Conservation (phyloP, 192 early-diverging fungal genomes). For the Allomyces javanicus region DNA sequence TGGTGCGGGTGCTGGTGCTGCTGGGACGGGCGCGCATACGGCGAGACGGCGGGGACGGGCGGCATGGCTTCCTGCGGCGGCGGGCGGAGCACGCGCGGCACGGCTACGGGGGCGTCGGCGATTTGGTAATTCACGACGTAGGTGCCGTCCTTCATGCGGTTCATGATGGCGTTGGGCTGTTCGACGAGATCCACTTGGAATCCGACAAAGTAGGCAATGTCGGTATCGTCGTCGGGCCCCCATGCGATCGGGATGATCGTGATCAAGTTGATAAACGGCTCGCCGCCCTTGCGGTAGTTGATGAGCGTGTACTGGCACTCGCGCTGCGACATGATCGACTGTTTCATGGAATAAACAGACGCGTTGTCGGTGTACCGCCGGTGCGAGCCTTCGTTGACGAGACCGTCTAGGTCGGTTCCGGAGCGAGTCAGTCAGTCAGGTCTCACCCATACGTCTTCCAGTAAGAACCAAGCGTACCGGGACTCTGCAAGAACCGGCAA, state of each 20-base stretch:
- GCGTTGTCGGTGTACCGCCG: conserved; percentile 34
- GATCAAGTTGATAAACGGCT: conserved; percentile 48
- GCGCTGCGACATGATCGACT: conserved; percentile 20
- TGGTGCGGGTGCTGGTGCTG: background rate
- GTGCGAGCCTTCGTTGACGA: conserved; percentile 21
- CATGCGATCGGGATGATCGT: conserved; percentile 37
- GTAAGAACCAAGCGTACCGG: conserved; percentile 1
- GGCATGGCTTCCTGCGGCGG: no score
- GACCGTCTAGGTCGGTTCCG: conserved; percentile 9
- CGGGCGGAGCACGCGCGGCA: background rate
- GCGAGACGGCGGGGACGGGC: no score
- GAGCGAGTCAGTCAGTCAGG: no score
- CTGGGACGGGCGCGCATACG: background rate
- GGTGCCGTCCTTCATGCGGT: conserved; percentile 37
- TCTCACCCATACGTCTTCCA: no score
- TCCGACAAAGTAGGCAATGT: conserved; percentile 41
- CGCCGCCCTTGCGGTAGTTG: conserved; percentile 46
- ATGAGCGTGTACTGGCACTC: conserved; percentile 46
- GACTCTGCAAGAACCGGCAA: conserved; percentile 27
- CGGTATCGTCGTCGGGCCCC: conserved; percentile 17
- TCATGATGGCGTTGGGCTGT: conserved; percentile 45
- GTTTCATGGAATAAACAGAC: conserved; percentile 30
- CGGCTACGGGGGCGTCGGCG: background rate
- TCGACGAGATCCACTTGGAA: conserved; percentile 47
- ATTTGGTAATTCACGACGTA: conserved; percentile 31